Base-by-base conservation (phyloP, 306 rosid species). In the Ormosia semicastrata region DNA sequence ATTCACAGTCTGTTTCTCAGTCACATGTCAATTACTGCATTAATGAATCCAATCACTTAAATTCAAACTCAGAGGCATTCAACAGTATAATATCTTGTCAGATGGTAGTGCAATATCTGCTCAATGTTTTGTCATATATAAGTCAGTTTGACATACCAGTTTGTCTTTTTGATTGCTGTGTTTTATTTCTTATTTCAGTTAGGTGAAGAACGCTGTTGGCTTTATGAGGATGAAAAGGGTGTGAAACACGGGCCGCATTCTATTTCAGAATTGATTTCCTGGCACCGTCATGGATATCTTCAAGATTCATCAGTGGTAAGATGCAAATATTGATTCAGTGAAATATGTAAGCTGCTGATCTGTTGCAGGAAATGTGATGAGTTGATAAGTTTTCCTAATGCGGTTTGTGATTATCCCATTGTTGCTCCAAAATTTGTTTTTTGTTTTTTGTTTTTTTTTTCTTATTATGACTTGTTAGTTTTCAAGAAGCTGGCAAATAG, bases 191-290 rank as follows among this genome's bases (percentile, higher is more conserved):
- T 53, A 7, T 81, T 77, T 78, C 90, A 93, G 97, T 80, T 86
- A 50, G 75, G 76, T 71, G 90, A 87, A 69, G 96, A 84, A 80
- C 79, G 89, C 72, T 89, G 96, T 76, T 93, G 98, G 99, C 88
- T 90, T 78, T 90, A 90, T 69, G 92, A 84, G 85, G 99, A 95
- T 84, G 89, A 83, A 33, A 85, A 82, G 71, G 97, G 97, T 50
- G 87, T 57, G 78, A 93, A 90, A 74, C 90, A 77, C 17, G 99
- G 99, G 37, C 98, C 99, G 0, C 91, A 92, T 89, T 89, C 98
- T 44, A 89, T 95, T 78, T 74, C 72, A 7, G 91, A 93, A 67
- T 77, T 95, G 73, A 76, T 82, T 89, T 89, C 97, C 57, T 92
- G 93, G 98, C 88, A 92, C 88, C 88, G 40, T 67, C 88, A 79